phyloP scores from a whole-genome alignment of 768 basidiomycete species.

The Termitomyces eurrhizus region DNA sequence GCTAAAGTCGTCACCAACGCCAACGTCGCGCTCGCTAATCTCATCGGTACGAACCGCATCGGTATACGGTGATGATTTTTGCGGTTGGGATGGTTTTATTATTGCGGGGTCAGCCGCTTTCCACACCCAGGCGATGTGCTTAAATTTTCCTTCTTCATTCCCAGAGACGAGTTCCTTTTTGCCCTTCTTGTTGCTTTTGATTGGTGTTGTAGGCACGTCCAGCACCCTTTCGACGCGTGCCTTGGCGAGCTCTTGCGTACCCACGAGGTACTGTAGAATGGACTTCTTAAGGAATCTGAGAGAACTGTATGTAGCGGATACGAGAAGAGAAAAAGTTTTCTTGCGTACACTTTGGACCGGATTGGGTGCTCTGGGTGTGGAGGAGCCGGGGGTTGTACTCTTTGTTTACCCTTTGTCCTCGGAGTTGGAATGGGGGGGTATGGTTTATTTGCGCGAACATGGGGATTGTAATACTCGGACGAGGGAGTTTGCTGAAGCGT shows the following conservation, averaged over 20 bases:
- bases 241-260: conserved; percentile 38
- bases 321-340: background rate
- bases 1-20: conserved; percentile 45
- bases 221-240: conserved; percentile 29
- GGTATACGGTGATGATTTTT: background rate
- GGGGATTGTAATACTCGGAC: conserved; percentile 25
- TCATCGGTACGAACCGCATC: conserved; percentile 14
- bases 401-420: conserved; percentile 4
- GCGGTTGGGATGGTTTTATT: background rate
- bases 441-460: background rate
- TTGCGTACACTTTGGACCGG: conserved; percentile 45
- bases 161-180: conserved; percentile 18
- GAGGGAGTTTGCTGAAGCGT: conserved; percentile 26
- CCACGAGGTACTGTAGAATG: conserved; percentile 45
- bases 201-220: conserved; percentile 12
- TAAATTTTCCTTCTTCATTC: conserved; percentile 9
- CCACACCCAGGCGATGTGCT: conserved; percentile 42
- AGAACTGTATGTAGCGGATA: background rate
- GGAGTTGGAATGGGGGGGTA: conserved; percentile 1
- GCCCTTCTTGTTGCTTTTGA: conserved; percentile 15
- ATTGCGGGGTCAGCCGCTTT: conserved; percentile 3
- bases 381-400: conserved; percentile 20
- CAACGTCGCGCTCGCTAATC: conserved; percentile 28
- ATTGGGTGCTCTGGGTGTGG: conserved; percentile 44
- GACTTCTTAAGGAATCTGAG: conserved; percentile 52